Evolutionary conservation across 176 grass and related monocot species (phyloP).

Genomic region (Cenchrus purpureus): DNA sequence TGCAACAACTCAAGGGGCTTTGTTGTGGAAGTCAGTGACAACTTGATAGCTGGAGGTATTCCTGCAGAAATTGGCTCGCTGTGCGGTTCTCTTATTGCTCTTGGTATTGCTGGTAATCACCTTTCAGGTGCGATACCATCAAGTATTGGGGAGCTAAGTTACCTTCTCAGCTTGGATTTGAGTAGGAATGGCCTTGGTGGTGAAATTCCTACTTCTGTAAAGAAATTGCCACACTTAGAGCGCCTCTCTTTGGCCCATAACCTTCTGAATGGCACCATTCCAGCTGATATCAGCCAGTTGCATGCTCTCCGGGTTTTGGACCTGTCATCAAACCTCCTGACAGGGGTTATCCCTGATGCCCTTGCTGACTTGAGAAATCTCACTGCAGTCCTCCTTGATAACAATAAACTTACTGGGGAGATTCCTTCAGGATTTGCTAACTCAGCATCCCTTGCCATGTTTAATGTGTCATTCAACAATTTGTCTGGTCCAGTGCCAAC

Average conservation of each 20-base stretch:
- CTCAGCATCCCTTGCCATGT: constrained; percentile 55
- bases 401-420: constrained; percentile 90
- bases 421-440: constrained; percentile 72
- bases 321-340: constrained; percentile 82
- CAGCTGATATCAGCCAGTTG: constrained; percentile 56
- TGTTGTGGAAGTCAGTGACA: constrained; percentile 75
- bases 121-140: constrained; percentile 77
- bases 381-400: constrained; percentile 71
- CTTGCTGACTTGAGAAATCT: constrained; percentile 78
- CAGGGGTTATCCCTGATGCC: constrained; percentile 69
- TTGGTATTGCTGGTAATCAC: constrained; percentile 75
- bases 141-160: constrained; percentile 69
- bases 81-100: constrained; percentile 67
- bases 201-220: constrained; percentile 67
- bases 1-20: constrained; percentile 81
- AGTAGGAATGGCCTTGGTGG: constrained; percentile 75
- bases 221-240: constrained; percentile 58
- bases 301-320: constrained; percentile 74
- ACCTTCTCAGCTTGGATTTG: constrained; percentile 81
- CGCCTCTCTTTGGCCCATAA: constrained; percentile 75
- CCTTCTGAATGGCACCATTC: constrained; percentile 78
- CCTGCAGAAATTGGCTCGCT: constrained; percentile 64
- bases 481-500: constrained; percentile 85
- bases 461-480: constrained; percentile 98
- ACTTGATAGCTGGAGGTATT: constrained; percentile 66